These are phyloP conservation scores for Blastocystis sp. DNA, from an alignment of 352 stramenopile genomes.

Conservation along the genomic window DNA sequence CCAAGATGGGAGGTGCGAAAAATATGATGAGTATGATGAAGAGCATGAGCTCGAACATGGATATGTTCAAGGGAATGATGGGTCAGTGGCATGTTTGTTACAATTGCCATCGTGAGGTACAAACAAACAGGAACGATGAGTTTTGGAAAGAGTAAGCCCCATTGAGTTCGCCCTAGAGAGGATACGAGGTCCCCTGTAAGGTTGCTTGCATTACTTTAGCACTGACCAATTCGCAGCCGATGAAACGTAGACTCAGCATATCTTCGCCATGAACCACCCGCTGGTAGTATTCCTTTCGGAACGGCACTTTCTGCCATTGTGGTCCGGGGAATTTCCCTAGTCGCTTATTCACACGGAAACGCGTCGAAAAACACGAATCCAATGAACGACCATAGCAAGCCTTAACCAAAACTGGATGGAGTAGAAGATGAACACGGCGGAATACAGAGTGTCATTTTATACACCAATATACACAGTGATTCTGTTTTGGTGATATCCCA, in stretches of 20 bases:
- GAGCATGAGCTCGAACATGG: conserved; percentile 58
- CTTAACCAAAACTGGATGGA: conserved; percentile 51
- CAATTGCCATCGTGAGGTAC: too few species aligned
- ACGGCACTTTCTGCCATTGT: conserved; percentile 50
- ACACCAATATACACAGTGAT: too few species aligned
- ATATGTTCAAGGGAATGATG: conserved; percentile 57
- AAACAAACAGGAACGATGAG: too few species aligned
- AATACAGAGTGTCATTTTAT: neutral
- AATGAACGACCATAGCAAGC: conserved; percentile 50
- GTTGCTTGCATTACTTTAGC: conserved; percentile 50
- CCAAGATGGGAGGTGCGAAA: conserved; percentile 76
- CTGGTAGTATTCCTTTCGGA: conserved; percentile 49
- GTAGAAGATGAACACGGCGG: neutral
- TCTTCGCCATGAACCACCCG: conserved; percentile 27
- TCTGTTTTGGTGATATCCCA: too few species aligned
- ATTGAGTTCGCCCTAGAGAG: conserved; percentile 39
- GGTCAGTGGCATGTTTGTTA: neutral
- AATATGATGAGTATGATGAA: conserved; percentile 67
- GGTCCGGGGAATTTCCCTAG: conserved; percentile 55
- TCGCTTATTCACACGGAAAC: neutral
- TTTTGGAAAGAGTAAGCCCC: conserved; percentile 54
- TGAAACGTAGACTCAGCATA: conserved; percentile 44
- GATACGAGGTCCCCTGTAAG: neutral
- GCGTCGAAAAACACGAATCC: neutral
- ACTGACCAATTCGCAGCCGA: conserved; percentile 43